These are phyloP conservation scores for Suillus luteus DNA, from an alignment of 768 basidiomycete species.

Conservation along the genomic window DNA sequence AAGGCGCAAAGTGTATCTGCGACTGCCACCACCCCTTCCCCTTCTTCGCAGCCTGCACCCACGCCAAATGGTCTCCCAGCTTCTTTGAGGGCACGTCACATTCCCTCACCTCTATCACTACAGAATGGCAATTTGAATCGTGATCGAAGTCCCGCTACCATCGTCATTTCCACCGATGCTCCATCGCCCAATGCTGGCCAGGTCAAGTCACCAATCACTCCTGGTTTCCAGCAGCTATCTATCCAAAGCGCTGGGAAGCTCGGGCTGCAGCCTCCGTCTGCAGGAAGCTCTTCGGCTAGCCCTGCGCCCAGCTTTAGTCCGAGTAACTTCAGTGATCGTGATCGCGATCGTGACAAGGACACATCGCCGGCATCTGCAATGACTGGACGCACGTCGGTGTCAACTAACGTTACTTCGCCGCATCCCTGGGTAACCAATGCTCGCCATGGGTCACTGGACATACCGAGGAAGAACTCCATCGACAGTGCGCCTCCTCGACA, in stretches of 20 bases:
- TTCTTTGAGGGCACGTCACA: constrained; percentile 23
- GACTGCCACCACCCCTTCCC: neutral
- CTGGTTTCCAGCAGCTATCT: constrained; percentile 32
- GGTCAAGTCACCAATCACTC: constrained; percentile 40
- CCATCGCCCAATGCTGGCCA: constrained; percentile 41
- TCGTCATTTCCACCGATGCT: constrained; percentile 17
- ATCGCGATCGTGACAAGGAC: constrained; percentile 24
- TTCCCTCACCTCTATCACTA: constrained; percentile 23
- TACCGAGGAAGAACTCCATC: constrained; percentile 20
- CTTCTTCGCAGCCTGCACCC: constrained; percentile 1
- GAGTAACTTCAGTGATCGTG: constrained; percentile 12
- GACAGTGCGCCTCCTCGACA: constrained; percentile 21
- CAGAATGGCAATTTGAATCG: constrained; percentile 12
- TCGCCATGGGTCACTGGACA: constrained; percentile 23
- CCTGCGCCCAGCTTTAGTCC: constrained; percentile 17
- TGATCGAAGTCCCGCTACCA: constrained; percentile 4
- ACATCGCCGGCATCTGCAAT: constrained; percentile 15
- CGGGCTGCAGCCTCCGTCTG: neutral
- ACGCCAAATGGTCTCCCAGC: constrained; percentile 20
- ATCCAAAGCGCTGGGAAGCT: constrained; percentile 13
- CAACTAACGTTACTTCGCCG: constrained; percentile 18
- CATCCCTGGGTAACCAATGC: constrained; percentile 15
- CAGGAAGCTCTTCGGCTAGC: constrained; percentile 15
- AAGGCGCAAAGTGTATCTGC: neutral
- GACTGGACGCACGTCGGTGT: constrained; percentile 18